Conservation (phyloP, 2,329 filamentous ascomycete genomes). For the Apiospora marii region DNA sequence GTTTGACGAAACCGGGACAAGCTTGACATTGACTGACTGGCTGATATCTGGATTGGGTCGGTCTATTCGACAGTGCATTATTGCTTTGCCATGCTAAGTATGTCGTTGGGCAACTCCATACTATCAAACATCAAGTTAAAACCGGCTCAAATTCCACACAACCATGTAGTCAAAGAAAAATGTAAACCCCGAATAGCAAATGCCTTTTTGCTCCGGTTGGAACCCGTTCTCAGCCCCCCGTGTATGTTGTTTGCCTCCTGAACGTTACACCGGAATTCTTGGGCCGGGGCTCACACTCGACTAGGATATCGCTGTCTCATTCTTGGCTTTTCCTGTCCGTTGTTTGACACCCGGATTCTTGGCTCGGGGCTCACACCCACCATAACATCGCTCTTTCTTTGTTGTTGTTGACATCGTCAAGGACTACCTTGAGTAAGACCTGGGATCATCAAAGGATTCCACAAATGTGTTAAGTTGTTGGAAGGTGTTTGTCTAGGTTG, state of each 20-base stretch:
- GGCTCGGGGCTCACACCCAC: background rate
- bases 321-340: too few species aligned
- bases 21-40: background rate
- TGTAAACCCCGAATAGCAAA: background rate
- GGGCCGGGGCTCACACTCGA: background rate
- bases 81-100: background rate
- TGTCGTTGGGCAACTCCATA: background rate
- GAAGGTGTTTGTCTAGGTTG: background rate
- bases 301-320: background rate
- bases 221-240: background rate
- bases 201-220: background rate
- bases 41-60: background rate
- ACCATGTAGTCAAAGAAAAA: background rate
- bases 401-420: background rate
- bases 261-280: background rate
- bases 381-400: background rate
- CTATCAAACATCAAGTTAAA: background rate
- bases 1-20: background rate
- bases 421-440: background rate
- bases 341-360: background rate
- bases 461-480: background rate
- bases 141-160: background rate
- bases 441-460: background rate
- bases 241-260: background rate
- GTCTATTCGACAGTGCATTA: background rate